These are phyloP conservation scores for Neopestalotiopsis rosae DNA, from an alignment of 2,329 filamentous ascomycete species.

Conservation along the genomic window DNA sequence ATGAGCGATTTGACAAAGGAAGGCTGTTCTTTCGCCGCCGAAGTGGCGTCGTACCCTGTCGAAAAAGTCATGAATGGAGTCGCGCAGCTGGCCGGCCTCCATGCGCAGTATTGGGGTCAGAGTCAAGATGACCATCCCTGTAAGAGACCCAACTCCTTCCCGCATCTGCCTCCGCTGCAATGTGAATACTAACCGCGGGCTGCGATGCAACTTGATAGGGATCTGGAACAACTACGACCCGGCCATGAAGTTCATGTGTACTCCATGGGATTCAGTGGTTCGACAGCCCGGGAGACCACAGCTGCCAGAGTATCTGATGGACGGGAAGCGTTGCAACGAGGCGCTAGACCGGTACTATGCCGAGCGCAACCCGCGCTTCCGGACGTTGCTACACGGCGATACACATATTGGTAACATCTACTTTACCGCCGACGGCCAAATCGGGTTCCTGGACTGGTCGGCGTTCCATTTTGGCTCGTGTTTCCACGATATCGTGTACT, in stretches of 20 bases:
- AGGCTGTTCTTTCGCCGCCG: slow-evolving; percentile 40
- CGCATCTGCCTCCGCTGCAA: no score
- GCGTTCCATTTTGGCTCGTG: slow-evolving; percentile 46
- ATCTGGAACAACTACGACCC: slow-evolving; percentile 44
- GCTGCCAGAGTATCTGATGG: slow-evolving; percentile 43
- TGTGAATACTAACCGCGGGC: no score
- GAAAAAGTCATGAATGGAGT: slow-evolving; percentile 40
- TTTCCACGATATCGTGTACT: slow-evolving; percentile 49
- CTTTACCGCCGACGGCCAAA: slow-evolving; percentile 39
- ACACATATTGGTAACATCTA: slow-evolving; percentile 50
- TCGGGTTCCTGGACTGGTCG: slow-evolving; percentile 49
- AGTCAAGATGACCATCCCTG: slow-evolving; percentile 33
- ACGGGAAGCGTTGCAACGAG: slow-evolving; percentile 38
- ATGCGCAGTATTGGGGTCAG: slow-evolving; percentile 45
- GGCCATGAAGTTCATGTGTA: slow-evolving; percentile 39
- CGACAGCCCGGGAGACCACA: slow-evolving; percentile 34
- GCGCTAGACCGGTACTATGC: slow-evolving; percentile 43
- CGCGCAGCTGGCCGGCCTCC: slow-evolving; percentile 45
- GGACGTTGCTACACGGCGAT: slow-evolving; percentile 48
- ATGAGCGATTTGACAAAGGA: slow-evolving; percentile 41
- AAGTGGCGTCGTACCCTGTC: slow-evolving; percentile 37
- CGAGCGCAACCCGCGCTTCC: slow-evolving; percentile 42
- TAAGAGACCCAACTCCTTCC: neutral
- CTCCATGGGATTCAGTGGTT: slow-evolving; percentile 37
- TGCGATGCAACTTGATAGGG: slow-evolving; percentile 23